Conservation (phyloP, 306 rosid species). For the Bauhinia variegata region DNA sequence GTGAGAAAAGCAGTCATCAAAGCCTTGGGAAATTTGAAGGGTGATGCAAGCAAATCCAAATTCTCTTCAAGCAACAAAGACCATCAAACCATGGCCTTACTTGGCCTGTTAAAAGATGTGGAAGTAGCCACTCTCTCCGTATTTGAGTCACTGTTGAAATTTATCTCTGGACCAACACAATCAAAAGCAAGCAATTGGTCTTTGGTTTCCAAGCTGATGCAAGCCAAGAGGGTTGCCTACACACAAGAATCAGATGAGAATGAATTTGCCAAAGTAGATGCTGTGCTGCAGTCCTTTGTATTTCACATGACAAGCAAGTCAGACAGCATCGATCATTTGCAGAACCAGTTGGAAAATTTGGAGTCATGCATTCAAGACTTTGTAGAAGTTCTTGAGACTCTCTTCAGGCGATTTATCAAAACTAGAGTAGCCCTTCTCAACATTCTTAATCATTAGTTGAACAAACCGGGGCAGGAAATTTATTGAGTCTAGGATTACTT, state of each 20-base stretch:
- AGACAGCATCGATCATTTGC: slow-evolving; percentile 24
- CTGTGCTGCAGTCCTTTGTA: neutral
- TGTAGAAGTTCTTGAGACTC: slow-evolving; percentile 40
- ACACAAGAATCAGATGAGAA: slow-evolving; percentile 22
- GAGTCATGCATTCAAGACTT: slow-evolving; percentile 40
- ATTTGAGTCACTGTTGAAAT: slow-evolving; percentile 12
- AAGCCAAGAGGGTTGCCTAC: slow-evolving; percentile 15
- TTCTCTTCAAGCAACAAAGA: slow-evolving; percentile 21
- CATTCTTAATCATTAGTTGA: slow-evolving; percentile 35
- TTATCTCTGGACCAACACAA: slow-evolving; percentile 37
- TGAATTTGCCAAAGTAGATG: slow-evolving; percentile 32
- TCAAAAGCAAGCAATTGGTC: slow-evolving; percentile 23
- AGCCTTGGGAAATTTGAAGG: slow-evolving; percentile 33
- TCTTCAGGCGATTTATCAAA: slow-evolving; percentile 42
- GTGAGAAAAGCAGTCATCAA: slow-evolving; percentile 35
- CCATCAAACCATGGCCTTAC: neutral
- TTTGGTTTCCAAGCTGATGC: slow-evolving; percentile 31
- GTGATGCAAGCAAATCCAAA: slow-evolving; percentile 3
- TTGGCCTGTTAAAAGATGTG: slow-evolving; percentile 27
- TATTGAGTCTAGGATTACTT: too few species aligned
- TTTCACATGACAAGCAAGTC: slow-evolving; percentile 23
- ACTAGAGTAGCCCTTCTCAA: slow-evolving; percentile 43
- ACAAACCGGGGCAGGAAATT: neutral
- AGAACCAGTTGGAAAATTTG: slow-evolving; percentile 34
- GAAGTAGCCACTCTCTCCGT: slow-evolving; percentile 16